Percentiles rank a stretch among this genome's conserved stretches.
Conservation (phyloP, 208 protist genomes). For the Acanthamoeba healyi region DNA sequence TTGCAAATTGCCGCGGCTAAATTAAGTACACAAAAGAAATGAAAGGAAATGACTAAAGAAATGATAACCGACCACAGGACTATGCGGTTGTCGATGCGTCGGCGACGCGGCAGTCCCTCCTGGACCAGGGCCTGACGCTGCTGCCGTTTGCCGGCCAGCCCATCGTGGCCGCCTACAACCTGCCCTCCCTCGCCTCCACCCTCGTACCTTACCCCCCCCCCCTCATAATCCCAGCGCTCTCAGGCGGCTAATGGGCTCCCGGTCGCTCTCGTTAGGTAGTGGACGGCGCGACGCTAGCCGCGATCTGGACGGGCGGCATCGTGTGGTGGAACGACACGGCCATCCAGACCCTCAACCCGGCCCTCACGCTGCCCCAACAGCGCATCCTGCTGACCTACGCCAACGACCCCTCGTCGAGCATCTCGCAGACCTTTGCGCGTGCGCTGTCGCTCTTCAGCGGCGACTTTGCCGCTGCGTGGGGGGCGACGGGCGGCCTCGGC, state of each 20-base stretch:
- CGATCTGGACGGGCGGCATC: neutral
- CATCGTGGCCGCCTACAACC: neutral
- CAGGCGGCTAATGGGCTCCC: neutral
- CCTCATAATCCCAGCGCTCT: neutral
- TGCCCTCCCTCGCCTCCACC: neutral
- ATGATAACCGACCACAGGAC: neutral
- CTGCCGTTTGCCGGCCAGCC: neutral
- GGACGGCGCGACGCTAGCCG: neutral
- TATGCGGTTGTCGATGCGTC: neutral
- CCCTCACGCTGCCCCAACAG: neutral
- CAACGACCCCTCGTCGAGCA: neutral
- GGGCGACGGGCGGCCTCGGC: neutral
- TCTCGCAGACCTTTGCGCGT: neutral
- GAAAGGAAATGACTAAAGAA: neutral
- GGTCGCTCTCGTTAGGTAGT: neutral
- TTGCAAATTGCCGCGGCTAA: too few species aligned
- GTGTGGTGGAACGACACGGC: constrained; percentile 42
- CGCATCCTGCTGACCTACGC: constrained; percentile 35
- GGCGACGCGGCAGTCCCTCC: neutral
- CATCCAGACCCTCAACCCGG: constrained; percentile 5
- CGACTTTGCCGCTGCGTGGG: neutral
- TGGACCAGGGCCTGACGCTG: neutral
- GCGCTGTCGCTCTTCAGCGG: neutral
- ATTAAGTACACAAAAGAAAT: too few species aligned
- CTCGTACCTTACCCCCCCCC: neutral